These are phyloP conservation scores for Scedosporium dehoogii DNA, from an alignment of 2,329 filamentous ascomycete species.

Conservation along the genomic window DNA sequence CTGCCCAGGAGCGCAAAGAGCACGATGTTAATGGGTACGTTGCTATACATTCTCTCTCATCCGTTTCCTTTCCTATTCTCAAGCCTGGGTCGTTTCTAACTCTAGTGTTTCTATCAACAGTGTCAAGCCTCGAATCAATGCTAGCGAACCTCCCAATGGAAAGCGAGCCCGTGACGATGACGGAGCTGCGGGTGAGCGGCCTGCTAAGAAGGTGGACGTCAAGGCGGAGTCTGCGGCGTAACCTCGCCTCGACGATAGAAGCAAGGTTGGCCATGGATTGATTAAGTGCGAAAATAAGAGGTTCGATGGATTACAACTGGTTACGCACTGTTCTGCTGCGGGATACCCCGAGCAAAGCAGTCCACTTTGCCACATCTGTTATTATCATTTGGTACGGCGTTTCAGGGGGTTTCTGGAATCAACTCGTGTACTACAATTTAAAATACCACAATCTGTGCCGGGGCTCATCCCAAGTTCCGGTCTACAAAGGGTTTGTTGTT, in stretches of 20 bases:
- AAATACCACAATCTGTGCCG: constrained; percentile 2
- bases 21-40: constrained; percentile 23
- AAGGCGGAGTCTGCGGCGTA: constrained; percentile 27
- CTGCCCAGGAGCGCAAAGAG: not conserved
- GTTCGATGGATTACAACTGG: not conserved
- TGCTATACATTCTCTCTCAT: not conserved
- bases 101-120: constrained; percentile 12
- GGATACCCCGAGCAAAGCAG: not conserved
- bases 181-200: constrained; percentile 27
- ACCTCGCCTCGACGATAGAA: not conserved
- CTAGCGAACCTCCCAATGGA: constrained; percentile 28
- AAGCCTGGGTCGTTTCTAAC: constrained; percentile 4
- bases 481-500: not conserved
- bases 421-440: constrained; percentile 3
- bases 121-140: constrained; percentile 27
- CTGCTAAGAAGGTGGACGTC: constrained; percentile 53
- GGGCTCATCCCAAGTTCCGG: not conserved
- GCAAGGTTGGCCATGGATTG: not conserved
- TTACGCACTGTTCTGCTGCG: not conserved
- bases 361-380: not conserved
- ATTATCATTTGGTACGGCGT: constrained; percentile 3
- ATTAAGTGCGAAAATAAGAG: not conserved
- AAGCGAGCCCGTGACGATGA: constrained; percentile 50
- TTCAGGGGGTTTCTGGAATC: not conserved
- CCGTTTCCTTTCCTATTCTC: not conserved